Conservation (phyloP, 2,329 filamentous ascomycete species). For the Stagonosporopsis rhizophila region DNA sequence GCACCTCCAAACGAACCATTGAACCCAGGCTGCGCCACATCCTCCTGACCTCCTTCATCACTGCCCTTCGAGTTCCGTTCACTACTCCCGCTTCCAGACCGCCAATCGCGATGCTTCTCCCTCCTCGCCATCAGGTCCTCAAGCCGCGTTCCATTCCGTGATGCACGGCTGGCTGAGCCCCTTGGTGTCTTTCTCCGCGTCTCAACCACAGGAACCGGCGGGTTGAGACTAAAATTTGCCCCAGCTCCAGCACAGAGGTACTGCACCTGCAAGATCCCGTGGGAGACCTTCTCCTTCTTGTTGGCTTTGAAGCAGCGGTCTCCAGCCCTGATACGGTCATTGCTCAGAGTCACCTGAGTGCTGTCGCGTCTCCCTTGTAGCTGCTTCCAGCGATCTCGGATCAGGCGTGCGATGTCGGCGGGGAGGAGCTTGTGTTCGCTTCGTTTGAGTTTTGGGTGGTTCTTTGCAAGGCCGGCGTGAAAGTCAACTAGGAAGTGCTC, state of each 20-base stretch:
- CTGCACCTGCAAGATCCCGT: background rate
- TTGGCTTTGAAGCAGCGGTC: background rate
- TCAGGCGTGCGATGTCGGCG: background rate
- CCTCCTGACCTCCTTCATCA: background rate
- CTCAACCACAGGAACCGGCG: background rate
- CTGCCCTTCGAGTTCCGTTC: background rate
- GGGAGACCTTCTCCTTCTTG: background rate
- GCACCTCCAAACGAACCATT: background rate
- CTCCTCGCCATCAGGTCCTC: background rate
- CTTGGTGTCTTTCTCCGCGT: background rate
- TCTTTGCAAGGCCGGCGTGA: background rate
- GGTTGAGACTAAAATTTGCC: background rate
- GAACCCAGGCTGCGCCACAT: background rate
- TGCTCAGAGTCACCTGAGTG: background rate
- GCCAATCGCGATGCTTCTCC: background rate
- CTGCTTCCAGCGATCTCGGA: background rate
- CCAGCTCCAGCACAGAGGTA: background rate
- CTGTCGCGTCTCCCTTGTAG: background rate
- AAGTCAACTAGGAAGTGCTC: conserved; percentile 2
- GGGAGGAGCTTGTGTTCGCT: background rate
- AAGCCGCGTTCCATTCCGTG: background rate
- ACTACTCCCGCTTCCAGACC: background rate
- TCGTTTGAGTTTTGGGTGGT: background rate
- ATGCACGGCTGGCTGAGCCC: background rate
- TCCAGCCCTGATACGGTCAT: background rate